Evolutionary conservation across 2,329 filamentous ascomycete genomes (phyloP), one percentile per base, ranked within the genome.

Genomic region (Ophiostoma sp.): DNA sequence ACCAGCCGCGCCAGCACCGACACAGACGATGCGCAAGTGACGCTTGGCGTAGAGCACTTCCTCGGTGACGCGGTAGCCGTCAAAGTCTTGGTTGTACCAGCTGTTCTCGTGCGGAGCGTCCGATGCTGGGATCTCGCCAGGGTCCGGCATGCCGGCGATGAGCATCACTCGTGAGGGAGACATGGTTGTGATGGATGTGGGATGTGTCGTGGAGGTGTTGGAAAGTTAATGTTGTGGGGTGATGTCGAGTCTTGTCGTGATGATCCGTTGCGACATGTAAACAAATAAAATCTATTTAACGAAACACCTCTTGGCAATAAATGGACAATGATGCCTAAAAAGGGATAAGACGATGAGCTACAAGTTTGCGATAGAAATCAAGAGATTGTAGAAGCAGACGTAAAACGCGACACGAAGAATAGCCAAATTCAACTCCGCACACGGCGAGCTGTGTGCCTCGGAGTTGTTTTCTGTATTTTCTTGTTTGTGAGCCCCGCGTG

Each of bases 1-100:
- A 4, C 72, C 72, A 4, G 69, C 31, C 3, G 72, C 72, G 3
- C 72, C 72, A 7, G 72, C 72, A 1, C 72, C 72, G 5, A 85
- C 19, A 83, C 84, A 74, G 8, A 74, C 55, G 12, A 81, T 75
- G 42, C 75, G 75, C 11, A 76, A 7, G n/a, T 25, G 39, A 1
- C 73, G 75, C 28, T 75, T 55, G n/a, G 68, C 33, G 52, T 66
- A 63, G n/a, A 76, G 48, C 15, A 64, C 61, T 31, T 48, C 57
- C 7, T 72, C 70, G 15, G 71, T 45, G 3, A 73, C 36, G 8
- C 22, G 45, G 28, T 73, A 70, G 3, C 52, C 72, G 17, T 59
- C 68, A 63, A 70, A 70, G 33, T 59, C 45, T 0, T 66, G 71
- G 52, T 72, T 72, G 64, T 72, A 72, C 71, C 71, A 72, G 12